Conservation (phyloP, 352 stramenopile species). For the Globisporangium nunn region DNA sequence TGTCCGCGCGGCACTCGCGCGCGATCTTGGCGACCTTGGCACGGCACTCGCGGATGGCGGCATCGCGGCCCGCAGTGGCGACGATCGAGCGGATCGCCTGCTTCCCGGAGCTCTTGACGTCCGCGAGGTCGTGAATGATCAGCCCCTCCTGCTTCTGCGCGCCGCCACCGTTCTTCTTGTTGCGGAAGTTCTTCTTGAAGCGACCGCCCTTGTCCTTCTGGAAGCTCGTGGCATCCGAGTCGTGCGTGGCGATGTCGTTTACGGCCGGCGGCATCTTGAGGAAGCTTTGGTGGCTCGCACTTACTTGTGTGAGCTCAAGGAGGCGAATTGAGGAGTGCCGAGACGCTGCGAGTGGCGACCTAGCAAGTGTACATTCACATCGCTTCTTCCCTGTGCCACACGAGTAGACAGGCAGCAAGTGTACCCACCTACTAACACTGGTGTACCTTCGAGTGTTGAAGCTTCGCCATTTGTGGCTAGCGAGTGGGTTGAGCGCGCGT, state of each 20-base stretch:
- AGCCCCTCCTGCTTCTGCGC: neutral
- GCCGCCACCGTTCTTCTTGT: neutral
- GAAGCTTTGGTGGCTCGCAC: too few relatives aligned
- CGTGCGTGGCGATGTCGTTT: neutral
- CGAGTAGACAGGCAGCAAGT: too few relatives aligned
- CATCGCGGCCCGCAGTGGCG: neutral
- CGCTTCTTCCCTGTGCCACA: too few relatives aligned
- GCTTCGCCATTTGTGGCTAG: too few relatives aligned
- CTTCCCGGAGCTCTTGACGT: neutral
- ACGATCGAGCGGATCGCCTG: conserved; percentile 1
- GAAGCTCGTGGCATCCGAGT: neutral
- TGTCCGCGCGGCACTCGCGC: conserved; percentile 25
- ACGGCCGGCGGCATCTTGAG: neutral
- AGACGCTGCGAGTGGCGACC: neutral
- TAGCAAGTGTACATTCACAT: neutral
- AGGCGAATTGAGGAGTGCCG: neutral
- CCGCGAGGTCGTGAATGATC: conserved; percentile 4
- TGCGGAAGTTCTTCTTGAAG: neutral
- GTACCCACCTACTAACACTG: too few relatives aligned
- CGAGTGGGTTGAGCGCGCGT: too few relatives aligned
- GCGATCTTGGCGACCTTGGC: conserved; percentile 16
- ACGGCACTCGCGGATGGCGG: neutral
- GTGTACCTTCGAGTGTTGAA: too few relatives aligned
- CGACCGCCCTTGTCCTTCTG: neutral
- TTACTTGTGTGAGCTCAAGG: neutral